These are phyloP conservation scores for Gymnopus androsaceus DNA, from an alignment of 1,284 basidiomycete species.

Conservation along the genomic window DNA sequence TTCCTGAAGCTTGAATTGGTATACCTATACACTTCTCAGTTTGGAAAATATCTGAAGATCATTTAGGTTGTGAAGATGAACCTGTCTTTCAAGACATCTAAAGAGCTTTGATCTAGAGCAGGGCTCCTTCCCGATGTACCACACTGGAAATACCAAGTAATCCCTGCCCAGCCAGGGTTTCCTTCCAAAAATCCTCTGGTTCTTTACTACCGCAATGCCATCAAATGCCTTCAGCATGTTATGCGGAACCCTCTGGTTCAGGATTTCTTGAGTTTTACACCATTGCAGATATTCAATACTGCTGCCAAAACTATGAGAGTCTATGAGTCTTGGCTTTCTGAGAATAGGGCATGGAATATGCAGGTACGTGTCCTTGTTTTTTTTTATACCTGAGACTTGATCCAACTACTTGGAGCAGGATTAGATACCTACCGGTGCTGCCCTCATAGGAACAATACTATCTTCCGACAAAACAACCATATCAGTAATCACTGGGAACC, in stretches of 20 bases:
- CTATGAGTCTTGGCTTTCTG: slow-evolving; percentile 31
- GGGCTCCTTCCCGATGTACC: slow-evolving; percentile 30
- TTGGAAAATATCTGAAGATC: not conserved
- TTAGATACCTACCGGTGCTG: slow-evolving; percentile 30
- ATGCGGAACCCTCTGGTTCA: slow-evolving; percentile 24
- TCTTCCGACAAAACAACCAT: slow-evolving; percentile 37
- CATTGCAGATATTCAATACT: slow-evolving; percentile 22
- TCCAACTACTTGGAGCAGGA: slow-evolving; percentile 10
- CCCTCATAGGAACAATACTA: slow-evolving; percentile 31
- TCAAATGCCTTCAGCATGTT: slow-evolving; percentile 26
- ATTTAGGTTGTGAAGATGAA: slow-evolving; percentile 14
- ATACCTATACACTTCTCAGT: slow-evolving; percentile 8
- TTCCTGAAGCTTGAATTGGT: slow-evolving; percentile 27
- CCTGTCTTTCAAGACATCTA: slow-evolving; percentile 30
- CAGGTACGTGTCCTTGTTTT: slow-evolving; percentile 24
- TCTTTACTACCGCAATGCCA: slow-evolving; percentile 28
- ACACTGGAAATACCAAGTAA: slow-evolving; percentile 23
- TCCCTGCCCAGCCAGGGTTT: not conserved
- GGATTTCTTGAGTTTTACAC: slow-evolving; percentile 23
- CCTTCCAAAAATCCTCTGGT: slow-evolving; percentile 24
- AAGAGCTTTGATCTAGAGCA: slow-evolving; percentile 25
- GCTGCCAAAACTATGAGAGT: slow-evolving; percentile 23
- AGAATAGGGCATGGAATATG: slow-evolving; percentile 31
- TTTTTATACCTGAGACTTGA: not conserved
- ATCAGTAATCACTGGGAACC: slow-evolving; percentile 32